phyloP scores from a whole-genome alignment of 2,329 filamentous ascomycete species.

The Colletotrichum agaves region DNA sequence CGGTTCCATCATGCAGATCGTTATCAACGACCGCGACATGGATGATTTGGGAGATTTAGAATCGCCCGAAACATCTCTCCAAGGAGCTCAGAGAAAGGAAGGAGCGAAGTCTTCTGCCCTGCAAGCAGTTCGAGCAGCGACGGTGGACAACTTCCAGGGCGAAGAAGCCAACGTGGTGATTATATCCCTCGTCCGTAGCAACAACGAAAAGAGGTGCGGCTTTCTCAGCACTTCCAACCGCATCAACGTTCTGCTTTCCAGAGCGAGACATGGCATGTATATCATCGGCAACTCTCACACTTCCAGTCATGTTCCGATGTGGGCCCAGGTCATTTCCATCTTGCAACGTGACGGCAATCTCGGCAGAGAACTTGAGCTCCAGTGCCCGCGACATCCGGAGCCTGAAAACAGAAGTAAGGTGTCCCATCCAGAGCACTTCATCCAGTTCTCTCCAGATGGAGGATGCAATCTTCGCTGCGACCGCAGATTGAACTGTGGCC shows the following conservation, averaged over 20 bases:
- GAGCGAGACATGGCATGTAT: constrained; percentile 77
- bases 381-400: constrained; percentile 68
- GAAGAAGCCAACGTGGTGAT: constrained; percentile 79
- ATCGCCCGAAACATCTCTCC: constrained; percentile 39
- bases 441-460: constrained; percentile 67
- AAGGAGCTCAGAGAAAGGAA: constrained; percentile 21
- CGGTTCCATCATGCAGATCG: constrained; percentile 65
- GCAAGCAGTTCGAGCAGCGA: constrained; percentile 66
- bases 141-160: constrained; percentile 81
- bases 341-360: constrained; percentile 58
- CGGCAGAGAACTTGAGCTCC: constrained; percentile 62
- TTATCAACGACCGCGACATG: constrained; percentile 70
- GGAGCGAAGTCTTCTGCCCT: constrained; percentile 50
- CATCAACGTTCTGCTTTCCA: constrained; percentile 75
- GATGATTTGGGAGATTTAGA: constrained; percentile 60
- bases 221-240: constrained; percentile 75
- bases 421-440: constrained; percentile 67
- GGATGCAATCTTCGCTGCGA: constrained; percentile 67
- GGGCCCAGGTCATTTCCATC: constrained; percentile 66
- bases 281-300: constrained; percentile 75
- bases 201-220: constrained; percentile 65
- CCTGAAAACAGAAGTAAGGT: constrained; percentile 58
- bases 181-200: constrained; percentile 77
- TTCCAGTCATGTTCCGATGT: constrained; percentile 69
- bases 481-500: constrained; percentile 59